phyloP scores from a whole-genome alignment of 1,139 yeast genomes.

The Blastobotrys capitulatus region DNA sequence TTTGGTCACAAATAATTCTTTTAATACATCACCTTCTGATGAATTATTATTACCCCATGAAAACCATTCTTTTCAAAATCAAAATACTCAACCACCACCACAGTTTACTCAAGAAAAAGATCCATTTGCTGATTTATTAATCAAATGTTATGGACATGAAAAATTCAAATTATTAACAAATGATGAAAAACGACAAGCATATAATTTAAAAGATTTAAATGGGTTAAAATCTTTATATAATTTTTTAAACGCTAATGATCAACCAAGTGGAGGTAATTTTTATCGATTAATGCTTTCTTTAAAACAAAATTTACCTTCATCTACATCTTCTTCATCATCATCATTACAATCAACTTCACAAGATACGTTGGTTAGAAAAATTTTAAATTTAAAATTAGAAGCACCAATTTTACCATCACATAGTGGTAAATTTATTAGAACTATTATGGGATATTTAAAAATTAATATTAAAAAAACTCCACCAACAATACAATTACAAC shows the following conservation, averaged over 20 bases:
- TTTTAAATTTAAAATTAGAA: constrained; percentile 2
- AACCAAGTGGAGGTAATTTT: background rate
- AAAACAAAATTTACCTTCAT: background rate
- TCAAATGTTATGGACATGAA: constrained; percentile 8
- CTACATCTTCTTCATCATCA: no score
- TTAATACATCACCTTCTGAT: background rate
- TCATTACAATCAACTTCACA: no score
- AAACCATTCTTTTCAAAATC: no score
- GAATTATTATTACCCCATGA: background rate
- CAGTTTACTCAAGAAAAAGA: background rate
- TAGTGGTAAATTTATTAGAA: constrained; percentile 7
- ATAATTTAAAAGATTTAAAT: background rate
- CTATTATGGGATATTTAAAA: background rate
- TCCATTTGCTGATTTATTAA: constrained; percentile 3
- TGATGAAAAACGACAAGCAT: constrained; percentile 5
- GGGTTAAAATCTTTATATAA: constrained; percentile 5
- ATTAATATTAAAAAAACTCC: background rate
- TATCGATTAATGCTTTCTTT: background rate
- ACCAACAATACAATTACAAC: background rate
- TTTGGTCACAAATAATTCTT: background rate
- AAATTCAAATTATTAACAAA: constrained; percentile 1
- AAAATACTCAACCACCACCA: background rate
- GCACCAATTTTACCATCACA: constrained; percentile 7
- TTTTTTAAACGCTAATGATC: constrained; percentile 1
- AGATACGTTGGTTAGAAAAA: no score